Percentiles rank a stretch among this genome's conserved stretches.
These are phyloP conservation scores for Schrenkiella parvula DNA, from an alignment of 345 rosid genomes.

Conservation along the genomic window DNA sequence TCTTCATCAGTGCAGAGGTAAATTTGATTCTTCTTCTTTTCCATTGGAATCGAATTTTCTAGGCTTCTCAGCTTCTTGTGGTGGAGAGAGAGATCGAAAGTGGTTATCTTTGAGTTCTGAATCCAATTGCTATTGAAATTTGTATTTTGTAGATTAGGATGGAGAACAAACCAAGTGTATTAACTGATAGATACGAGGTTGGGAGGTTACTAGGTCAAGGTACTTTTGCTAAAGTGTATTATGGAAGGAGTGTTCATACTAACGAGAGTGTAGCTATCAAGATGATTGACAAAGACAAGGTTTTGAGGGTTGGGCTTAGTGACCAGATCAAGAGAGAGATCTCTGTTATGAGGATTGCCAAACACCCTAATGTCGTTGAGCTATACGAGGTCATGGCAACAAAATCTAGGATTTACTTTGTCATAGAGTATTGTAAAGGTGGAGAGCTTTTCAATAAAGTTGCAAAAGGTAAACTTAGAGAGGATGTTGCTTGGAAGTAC, in stretches of 20 bases:
- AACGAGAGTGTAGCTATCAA: constrained; percentile 68
- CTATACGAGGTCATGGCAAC: constrained; percentile 80
- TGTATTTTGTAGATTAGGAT: constrained; percentile 34
- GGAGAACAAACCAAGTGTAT: constrained; percentile 71
- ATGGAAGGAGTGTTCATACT: constrained; percentile 48
- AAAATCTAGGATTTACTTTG: constrained; percentile 60
- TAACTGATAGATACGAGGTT: constrained; percentile 61
- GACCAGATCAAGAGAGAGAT: constrained; percentile 74
- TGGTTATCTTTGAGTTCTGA: background rate
- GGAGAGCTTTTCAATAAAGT: constrained; percentile 76
- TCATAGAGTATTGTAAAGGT: constrained; percentile 70
- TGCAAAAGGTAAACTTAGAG: constrained; percentile 55
- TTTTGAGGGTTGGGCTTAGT: constrained; percentile 50
- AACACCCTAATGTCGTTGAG: constrained; percentile 60
- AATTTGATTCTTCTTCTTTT: background rate
- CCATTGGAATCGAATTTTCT: background rate
- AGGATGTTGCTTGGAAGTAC: constrained; percentile 59
- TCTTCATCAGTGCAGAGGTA: background rate
- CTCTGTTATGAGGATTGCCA: constrained; percentile 68
- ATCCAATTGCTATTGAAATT: background rate
- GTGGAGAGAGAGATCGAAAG: background rate
- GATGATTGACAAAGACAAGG: constrained; percentile 70
- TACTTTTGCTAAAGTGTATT: constrained; percentile 73
- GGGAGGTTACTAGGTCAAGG: constrained; percentile 82
- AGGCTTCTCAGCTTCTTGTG: background rate